Evolutionary conservation across 352 stramenopile species (phyloP).

Genomic region (Blastocystis sp.): DNA sequence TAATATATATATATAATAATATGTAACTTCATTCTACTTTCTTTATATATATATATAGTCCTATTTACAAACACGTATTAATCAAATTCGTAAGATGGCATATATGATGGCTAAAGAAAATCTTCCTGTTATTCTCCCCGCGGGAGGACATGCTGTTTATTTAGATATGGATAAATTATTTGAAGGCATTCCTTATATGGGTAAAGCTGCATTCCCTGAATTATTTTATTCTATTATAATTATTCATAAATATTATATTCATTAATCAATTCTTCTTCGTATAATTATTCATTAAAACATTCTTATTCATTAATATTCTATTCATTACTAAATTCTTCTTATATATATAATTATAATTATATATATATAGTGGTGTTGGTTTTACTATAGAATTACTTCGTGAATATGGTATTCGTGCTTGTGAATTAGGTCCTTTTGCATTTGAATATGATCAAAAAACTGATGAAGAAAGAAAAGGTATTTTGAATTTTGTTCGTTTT

Average conservation of each 20-base stretch:
- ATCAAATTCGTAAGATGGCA: constrained; percentile 27
- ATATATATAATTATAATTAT: too few species aligned
- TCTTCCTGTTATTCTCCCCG: constrained; percentile 27
- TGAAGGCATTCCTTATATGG: constrained; percentile 37
- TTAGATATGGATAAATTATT: constrained; percentile 37
- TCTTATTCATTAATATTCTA: too few species aligned
- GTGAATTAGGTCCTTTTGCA: constrained; percentile 35
- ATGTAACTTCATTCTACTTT: too few species aligned
- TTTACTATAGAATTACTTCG: constrained; percentile 35
- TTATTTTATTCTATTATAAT: constrained; percentile 34
- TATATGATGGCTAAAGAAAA: constrained; percentile 33
- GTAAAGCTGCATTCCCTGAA: constrained; percentile 22
- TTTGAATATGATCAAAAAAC: constrained; percentile 38
- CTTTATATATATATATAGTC: constrained; percentile 26
- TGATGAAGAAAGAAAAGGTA: constrained; percentile 32
- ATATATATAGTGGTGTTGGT: too few species aligned
- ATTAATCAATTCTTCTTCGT: too few species aligned
- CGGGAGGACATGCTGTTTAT: constrained; percentile 33
- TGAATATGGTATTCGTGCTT: constrained; percentile 35
- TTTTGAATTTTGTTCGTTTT: constrained; percentile 35
- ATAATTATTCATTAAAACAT: too few species aligned
- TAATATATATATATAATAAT: too few species aligned
- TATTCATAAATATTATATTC: constrained; percentile 30
- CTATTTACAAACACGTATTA: constrained; percentile 29
- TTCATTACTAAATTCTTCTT: too few species aligned